phyloP scores from a whole-genome alignment of 2,329 filamentous ascomycete species.

The Cordyceps cicadae region DNA sequence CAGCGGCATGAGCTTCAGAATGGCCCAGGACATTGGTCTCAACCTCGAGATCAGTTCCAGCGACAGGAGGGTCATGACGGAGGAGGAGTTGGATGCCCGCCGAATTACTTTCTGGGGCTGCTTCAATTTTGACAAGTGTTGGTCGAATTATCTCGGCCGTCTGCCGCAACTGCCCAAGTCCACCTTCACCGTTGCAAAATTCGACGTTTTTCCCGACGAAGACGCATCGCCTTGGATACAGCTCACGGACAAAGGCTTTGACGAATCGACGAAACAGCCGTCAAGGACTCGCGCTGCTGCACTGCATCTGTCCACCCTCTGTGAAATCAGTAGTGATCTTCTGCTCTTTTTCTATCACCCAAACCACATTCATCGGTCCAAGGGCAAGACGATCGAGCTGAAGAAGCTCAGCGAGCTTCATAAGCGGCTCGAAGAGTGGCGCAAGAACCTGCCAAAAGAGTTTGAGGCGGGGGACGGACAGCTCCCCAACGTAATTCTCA shows the following conservation, averaged over 20 bases:
- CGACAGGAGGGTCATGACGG: constrained; percentile 53
- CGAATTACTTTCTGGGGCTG: constrained; percentile 96
- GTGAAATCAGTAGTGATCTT: constrained; percentile 89
- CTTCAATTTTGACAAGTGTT: constrained; percentile 97
- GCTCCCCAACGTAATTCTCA: constrained; percentile 68
- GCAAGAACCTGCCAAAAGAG: constrained; percentile 72
- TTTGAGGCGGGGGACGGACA: constrained; percentile 85
- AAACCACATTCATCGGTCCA: constrained; percentile 50
- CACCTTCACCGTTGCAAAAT: constrained; percentile 76
- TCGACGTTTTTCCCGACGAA: constrained; percentile 83
- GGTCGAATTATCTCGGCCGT: constrained; percentile 93
- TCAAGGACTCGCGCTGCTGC: constrained; percentile 75
- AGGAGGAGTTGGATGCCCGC: constrained; percentile 80
- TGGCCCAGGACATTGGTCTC: constrained; percentile 89
- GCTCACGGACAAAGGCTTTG: constrained; percentile 76
- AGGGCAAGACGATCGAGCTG: constrained; percentile 73
- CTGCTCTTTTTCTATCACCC: constrained; percentile 89
- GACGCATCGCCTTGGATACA: constrained; percentile 81
- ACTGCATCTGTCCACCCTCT: constrained; percentile 72
- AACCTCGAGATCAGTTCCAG: constrained; percentile 72
- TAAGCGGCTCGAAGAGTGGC: constrained; percentile 83
- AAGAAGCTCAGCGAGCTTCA: constrained; percentile 92
- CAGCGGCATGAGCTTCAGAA: constrained; percentile 95
- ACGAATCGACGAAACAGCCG: constrained; percentile 65
- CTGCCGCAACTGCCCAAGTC: constrained; percentile 76